These are phyloP conservation scores for Pythium periplocum DNA, from an alignment of 352 stramenopile genomes.

Conservation along the genomic window DNA sequence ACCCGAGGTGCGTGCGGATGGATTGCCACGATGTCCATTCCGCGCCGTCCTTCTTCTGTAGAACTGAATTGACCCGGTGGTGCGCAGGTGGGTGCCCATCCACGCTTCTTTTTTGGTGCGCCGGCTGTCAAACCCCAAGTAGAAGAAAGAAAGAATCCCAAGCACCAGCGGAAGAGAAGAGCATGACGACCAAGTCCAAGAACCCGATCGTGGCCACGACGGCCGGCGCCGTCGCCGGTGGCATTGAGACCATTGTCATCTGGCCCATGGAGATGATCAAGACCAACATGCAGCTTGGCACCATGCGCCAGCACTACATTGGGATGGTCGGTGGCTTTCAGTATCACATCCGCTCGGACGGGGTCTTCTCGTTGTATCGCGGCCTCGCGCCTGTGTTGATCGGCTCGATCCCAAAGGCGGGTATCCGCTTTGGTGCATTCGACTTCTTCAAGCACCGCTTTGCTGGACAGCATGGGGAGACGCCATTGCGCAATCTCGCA, in stretches of 20 bases:
- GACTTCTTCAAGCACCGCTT: conserved; percentile 85
- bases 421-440: conserved; percentile 95
- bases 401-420: conserved; percentile 94
- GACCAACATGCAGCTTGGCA: conserved; percentile 89
- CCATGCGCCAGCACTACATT: conserved; percentile 69
- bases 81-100: no score
- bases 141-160: no score
- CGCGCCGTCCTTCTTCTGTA: no score
- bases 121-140: no score
- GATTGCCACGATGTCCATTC: no score
- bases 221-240: conserved; percentile 80
- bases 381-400: conserved; percentile 93
- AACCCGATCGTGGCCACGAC: conserved; percentile 81
- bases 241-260: conserved; percentile 85
- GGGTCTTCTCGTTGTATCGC: conserved; percentile 86
- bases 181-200: conserved; percentile 37
- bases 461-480: conserved; percentile 87
- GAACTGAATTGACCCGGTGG: no score
- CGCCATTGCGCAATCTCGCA: conserved; percentile 86
- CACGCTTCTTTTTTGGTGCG: no score
- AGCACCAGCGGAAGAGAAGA: no score
- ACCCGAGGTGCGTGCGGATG: no score
- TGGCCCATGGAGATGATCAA: conserved; percentile 96
- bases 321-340: conserved; percentile 68
- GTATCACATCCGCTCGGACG: conserved; percentile 66